A percentile compares a stretch with the other conserved stretches of the same genome.
These are phyloP conservation scores for Candida parachauliodes DNA, from an alignment of 805 yeast species.

Conservation along the genomic window DNA sequence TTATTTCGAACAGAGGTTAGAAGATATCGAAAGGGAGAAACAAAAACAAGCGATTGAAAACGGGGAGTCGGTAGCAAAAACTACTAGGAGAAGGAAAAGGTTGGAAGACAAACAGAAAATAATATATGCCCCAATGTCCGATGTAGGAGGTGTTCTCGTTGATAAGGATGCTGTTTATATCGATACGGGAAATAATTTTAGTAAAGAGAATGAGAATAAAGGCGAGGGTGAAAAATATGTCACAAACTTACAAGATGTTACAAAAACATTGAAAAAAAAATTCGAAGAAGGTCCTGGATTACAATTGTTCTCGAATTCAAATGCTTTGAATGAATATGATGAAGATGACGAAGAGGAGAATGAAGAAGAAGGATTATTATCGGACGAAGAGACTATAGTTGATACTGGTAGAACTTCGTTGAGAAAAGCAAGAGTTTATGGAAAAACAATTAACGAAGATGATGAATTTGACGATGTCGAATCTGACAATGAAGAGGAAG, in stretches of 20 bases:
- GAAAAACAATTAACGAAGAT: slow-evolving; percentile 47
- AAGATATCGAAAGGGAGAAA: slow-evolving; percentile 73
- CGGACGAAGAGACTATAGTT: slow-evolving; percentile 28
- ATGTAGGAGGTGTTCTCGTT: slow-evolving; percentile 96
- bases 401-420: slow-evolving; percentile 58
- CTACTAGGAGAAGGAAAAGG: slow-evolving; percentile 72
- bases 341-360: slow-evolving; percentile 39
- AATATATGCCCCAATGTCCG: slow-evolving; percentile 98
- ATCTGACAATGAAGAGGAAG: slow-evolving; percentile 42
- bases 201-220: slow-evolving; percentile 23
- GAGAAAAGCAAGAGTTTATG: slow-evolving; percentile 60
- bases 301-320: slow-evolving; percentile 66
- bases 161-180: slow-evolving; percentile 98
- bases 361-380: slow-evolving; percentile 21
- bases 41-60: slow-evolving; percentile 61
- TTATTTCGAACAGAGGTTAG: slow-evolving; percentile 77
- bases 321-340: slow-evolving; percentile 38
- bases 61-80: slow-evolving; percentile 51
- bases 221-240: slow-evolving; percentile 89
- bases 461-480: slow-evolving; percentile 40
- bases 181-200: slow-evolving; percentile 67
- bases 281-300: slow-evolving; percentile 64
- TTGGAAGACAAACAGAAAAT: slow-evolving; percentile 91
- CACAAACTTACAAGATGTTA: slow-evolving; percentile 72
- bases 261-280: slow-evolving; percentile 55